These are phyloP conservation scores for Hericium alpestre DNA, from an alignment of 768 basidiomycete genomes.

Conservation along the genomic window DNA sequence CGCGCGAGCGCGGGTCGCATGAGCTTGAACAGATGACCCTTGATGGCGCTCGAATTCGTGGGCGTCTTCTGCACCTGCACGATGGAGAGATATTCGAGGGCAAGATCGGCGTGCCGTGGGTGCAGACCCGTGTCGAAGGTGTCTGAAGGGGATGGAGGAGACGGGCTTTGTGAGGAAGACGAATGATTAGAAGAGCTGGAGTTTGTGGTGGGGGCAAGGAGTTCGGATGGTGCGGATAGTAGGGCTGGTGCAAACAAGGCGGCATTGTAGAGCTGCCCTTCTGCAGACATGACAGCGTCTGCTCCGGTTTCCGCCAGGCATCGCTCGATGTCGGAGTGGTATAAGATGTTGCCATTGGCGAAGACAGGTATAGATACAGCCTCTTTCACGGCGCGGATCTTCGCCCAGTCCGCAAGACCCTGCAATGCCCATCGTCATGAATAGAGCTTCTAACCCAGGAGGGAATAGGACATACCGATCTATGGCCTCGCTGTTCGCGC, in stretches of 20 bases:
- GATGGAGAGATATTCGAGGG: slow-evolving; percentile 79
- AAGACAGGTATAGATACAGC: slow-evolving; percentile 89
- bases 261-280: slow-evolving; percentile 89
- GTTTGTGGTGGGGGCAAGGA: neutral
- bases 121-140: slow-evolving; percentile 31
- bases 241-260: slow-evolving; percentile 49
- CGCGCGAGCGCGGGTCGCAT: slow-evolving; percentile 63
- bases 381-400: slow-evolving; percentile 85
- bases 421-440: slow-evolving; percentile 15
- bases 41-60: slow-evolving; percentile 67
- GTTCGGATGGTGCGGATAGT: neutral
- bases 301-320: slow-evolving; percentile 80
- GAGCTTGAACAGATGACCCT: slow-evolving; percentile 89
- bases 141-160: neutral
- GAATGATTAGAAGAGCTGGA: neutral
- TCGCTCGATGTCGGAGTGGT: slow-evolving; percentile 66
- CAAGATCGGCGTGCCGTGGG: slow-evolving; percentile 53
- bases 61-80: slow-evolving; percentile 59
- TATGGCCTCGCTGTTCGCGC: slow-evolving; percentile 85
- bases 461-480: slow-evolving; percentile 35
- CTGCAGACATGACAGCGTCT: slow-evolving; percentile 91
- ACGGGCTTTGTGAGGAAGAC: neutral
- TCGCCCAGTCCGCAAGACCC: slow-evolving; percentile 83
- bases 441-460: too few relatives aligned
- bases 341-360: slow-evolving; percentile 93